phyloP scores from a whole-genome alignment of 257 asterid genomes.

The Solanum okadae region DNA sequence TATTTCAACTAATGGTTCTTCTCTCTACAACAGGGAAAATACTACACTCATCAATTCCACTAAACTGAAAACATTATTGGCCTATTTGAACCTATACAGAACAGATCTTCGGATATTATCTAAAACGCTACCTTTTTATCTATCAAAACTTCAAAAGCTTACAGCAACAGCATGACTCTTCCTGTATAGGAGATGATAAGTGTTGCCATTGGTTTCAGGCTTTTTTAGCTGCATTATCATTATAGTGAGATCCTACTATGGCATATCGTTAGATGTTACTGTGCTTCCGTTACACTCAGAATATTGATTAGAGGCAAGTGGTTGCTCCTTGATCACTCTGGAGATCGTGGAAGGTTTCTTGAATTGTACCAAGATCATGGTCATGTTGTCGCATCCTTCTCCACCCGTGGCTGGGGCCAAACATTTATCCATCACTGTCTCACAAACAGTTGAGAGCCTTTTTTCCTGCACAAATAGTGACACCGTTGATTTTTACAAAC shows the following conservation, averaged over 20 bases:
- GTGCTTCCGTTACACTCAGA: not conserved
- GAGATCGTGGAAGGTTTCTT: conserved; percentile 25
- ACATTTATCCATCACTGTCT: conserved; percentile 58
- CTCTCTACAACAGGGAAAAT: not conserved
- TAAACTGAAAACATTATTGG: not conserved
- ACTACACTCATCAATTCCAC: not conserved
- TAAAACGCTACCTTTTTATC: not conserved
- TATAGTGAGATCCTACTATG: not conserved
- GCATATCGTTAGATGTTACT: not conserved
- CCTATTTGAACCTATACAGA: not conserved
- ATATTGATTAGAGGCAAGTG: conserved; percentile 21
- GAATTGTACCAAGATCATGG: conserved; percentile 85
- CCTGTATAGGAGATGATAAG: not conserved
- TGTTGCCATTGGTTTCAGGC: not conserved
- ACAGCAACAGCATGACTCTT: not conserved
- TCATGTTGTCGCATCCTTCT: conserved; percentile 96
- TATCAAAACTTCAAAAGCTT: not conserved
- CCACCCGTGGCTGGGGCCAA: conserved; percentile 83
- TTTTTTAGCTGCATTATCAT: not conserved
- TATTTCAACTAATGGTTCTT: not conserved
- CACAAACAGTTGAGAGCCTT: conserved; percentile 74
- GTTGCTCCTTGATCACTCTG: conserved; percentile 13
- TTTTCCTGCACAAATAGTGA: conserved; percentile 41
- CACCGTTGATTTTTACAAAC: not conserved
- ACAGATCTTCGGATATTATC: not conserved